Evolutionary conservation across 768 basidiomycete genomes (phyloP).

Genomic region (Daedaleopsis sinensis): DNA sequence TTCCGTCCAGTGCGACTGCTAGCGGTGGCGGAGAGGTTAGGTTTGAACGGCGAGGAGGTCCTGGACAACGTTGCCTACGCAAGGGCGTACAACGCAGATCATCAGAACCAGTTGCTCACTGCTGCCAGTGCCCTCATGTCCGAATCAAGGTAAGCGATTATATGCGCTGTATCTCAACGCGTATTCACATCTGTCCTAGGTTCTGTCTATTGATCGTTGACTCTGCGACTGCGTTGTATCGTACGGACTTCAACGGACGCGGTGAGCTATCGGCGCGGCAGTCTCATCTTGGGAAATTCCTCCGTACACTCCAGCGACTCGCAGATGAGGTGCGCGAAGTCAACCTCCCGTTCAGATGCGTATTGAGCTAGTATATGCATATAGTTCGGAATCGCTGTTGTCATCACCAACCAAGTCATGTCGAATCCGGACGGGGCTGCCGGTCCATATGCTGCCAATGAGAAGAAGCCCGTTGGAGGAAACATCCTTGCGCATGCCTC

Average conservation of each 20-base stretch:
- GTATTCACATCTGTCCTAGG: conserved; percentile 42
- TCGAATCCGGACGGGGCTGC: conserved; percentile 96
- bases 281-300: conserved; percentile 93
- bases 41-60: conserved; percentile 97
- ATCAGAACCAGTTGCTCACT: conserved; percentile 87
- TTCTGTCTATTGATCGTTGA: conserved; percentile 97
- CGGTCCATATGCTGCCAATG: conserved; percentile 84
- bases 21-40: conserved; percentile 93
- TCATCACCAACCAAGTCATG: conserved; percentile 98
- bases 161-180: conserved; percentile 28
- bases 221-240: conserved; percentile 93
- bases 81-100: conserved; percentile 97
- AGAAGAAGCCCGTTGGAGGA: conserved; percentile 98
- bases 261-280: conserved; percentile 96
- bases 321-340: conserved; percentile 82
- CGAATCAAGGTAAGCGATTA: conserved; percentile 78
- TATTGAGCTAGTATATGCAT: conserved; percentile 11
- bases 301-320: conserved; percentile 88
- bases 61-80: conserved; percentile 99
- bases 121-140: conserved; percentile 99
- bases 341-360: conserved; percentile 14
- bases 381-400: conserved; percentile 97
- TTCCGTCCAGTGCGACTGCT: conserved; percentile 96
- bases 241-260: conserved; percentile 94
- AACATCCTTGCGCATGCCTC: conserved; percentile 99